Conservation (phyloP, 768 basidiomycete genomes). For the Ramaria sp. region DNA sequence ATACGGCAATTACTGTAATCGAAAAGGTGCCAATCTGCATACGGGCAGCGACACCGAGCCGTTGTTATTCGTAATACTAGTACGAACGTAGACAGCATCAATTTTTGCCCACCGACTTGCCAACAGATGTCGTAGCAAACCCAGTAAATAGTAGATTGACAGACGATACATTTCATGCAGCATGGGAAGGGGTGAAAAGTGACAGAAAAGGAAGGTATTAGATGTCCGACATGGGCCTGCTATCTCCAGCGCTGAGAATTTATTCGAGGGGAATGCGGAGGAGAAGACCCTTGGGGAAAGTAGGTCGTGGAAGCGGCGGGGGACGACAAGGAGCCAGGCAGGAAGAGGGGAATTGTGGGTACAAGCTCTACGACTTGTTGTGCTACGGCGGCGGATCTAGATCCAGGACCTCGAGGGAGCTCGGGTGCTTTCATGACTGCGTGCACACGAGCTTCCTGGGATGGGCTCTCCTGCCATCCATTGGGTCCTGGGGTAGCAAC, state of each 20-base stretch:
- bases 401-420: slow-evolving; percentile 24
- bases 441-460: slow-evolving; percentile 76
- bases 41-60: too few relatives aligned
- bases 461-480: slow-evolving; percentile 38
- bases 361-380: slow-evolving; percentile 29
- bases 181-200: not conserved
- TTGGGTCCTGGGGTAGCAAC: slow-evolving; percentile 31
- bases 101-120: too few relatives aligned
- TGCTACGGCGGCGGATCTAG: slow-evolving; percentile 8
- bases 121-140: not conserved
- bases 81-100: too few relatives aligned
- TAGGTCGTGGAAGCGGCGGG: slow-evolving; percentile 39
- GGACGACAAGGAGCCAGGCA: slow-evolving; percentile 44
- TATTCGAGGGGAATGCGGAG: slow-evolving; percentile 41
- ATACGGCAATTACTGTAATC: too few relatives aligned
- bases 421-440: slow-evolving; percentile 66
- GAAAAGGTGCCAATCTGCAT: too few relatives aligned
- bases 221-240: not conserved
- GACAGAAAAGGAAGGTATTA: not conserved
- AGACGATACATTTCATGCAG: not conserved
- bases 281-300: slow-evolving; percentile 33
- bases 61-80: too few relatives aligned
- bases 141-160: not conserved
- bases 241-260: not conserved
- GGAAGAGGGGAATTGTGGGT: slow-evolving; percentile 63